Evolutionary conservation across 2,329 filamentous ascomycete genomes (phyloP).

Genomic region (Aspergillus sp.): DNA sequence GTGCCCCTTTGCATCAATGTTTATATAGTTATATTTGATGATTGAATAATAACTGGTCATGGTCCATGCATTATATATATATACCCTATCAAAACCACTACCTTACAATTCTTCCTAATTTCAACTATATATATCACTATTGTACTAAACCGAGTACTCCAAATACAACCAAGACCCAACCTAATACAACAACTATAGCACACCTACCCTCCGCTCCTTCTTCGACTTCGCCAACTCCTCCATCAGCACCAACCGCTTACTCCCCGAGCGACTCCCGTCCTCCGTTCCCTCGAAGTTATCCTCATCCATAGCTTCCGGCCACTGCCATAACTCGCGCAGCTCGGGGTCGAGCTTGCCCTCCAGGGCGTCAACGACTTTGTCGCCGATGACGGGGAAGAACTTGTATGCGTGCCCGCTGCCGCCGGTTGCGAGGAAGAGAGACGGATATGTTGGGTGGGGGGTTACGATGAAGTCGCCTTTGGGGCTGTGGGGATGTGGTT

Average conservation of each 20-base stretch:
- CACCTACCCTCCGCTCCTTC: slow-evolving; percentile 22
- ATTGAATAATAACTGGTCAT: too few species aligned
- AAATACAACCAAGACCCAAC: neutral
- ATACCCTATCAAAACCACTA: neutral
- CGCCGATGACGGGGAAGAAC: slow-evolving; percentile 55
- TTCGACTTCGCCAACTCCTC: slow-evolving; percentile 39
- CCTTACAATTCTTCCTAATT: neutral
- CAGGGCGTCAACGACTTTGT: slow-evolving; percentile 50
- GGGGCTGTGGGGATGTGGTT: slow-evolving; percentile 33
- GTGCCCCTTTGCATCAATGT: too few species aligned
- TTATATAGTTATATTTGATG: too few species aligned
- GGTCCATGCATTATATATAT: neutral
- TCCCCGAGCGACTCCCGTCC: slow-evolving; percentile 40
- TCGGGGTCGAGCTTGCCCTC: slow-evolving; percentile 45
- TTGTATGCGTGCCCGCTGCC: slow-evolving; percentile 57
- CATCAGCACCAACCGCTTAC: slow-evolving; percentile 34
- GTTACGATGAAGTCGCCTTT: slow-evolving; percentile 70
- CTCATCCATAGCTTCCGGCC: slow-evolving; percentile 29
- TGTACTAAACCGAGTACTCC: too few species aligned
- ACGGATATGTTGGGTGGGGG: slow-evolving; percentile 61
- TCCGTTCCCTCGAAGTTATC: slow-evolving; percentile 31
- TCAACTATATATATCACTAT: neutral
- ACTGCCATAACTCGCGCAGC: slow-evolving; percentile 44
- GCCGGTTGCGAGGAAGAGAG: slow-evolving; percentile 53
- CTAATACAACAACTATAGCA: slow-evolving; percentile 18